Evolutionary conservation across 1,139 yeast species (phyloP), one percentile per base, ranked within the genome.

Genomic region (Candida pseudoviswanathii): DNA sequence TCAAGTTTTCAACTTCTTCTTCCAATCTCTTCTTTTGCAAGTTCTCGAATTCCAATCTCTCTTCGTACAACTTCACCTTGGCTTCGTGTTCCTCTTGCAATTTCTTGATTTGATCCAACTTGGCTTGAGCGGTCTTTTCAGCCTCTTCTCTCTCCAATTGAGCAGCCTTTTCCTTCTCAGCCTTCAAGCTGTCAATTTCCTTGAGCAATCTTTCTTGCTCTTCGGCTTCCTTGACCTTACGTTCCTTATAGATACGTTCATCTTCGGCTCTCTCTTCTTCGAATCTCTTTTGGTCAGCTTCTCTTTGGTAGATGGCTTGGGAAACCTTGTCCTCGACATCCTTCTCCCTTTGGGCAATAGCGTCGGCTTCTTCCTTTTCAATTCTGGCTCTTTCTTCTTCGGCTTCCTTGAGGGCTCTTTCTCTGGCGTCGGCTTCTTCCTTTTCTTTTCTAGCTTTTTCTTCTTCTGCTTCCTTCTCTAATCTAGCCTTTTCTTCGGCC

Each of bases 1-100:
- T 69, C 64, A 71, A 67, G 55, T 71, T 70, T 40, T 64, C 73
- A 51, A 71, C 74, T 57, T 72, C 77, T 51, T 70, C 75, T 48
- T 65, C 51, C 44, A 71, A 62, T 54, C 76, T 65, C 27, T 60
- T 53, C 54, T 67, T 71, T 59, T 71, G 73, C 46, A 68, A 58
- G 49, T 68, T 73, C 58, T 72, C 77, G 46, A 66, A 67, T 43
- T 66, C 71, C 48, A 70, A 62, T 52, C 68, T 64, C 46, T 67
- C 62, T 55, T 63, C 63, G 57, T 61, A 68, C 46, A 70, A 62
- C 51, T 50, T 61, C 51, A 68, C 55, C 52, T 64, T 66, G 32
- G 63, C 71, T 16, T 63, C 67, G 52, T 70, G 75, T 55, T 71
- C 76, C 26, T 56, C 58, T 57, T 68, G 68, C 59, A 71, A 65